Evolutionary conservation across 2,329 filamentous ascomycete species (phyloP), one percentile per base, ranked within the genome.

Genomic region (Stylonectria norvegica): DNA sequence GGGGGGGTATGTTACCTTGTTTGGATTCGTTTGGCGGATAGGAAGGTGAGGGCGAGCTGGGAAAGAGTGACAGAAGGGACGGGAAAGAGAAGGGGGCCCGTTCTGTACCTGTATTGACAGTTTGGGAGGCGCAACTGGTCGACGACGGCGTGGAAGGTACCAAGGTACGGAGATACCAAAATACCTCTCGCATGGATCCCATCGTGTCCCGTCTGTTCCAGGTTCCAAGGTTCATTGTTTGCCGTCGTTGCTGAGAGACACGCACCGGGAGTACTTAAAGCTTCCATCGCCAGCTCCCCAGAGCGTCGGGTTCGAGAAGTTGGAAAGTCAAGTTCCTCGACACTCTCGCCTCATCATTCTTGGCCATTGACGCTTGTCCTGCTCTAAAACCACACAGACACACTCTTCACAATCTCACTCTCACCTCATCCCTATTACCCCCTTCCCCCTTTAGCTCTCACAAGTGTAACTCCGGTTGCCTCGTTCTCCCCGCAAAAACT

Each of bases 251-350:
- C 49, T 53, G 47, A 38, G 34, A 53, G 48, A 48, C 49, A 55
- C 48, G 45, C 25, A 23, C 17, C 40, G 38, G 31, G 43, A 56
- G 45, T 57, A 57, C 50, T 55, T 56, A 56, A 57, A 47, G 54
- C 54, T 56, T 57, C 54, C 52, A 51, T 55, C 49, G 54, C 54
- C 54, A 53, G 50, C 11, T 46, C 45, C 43, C 29, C 36, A 43
- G 38, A 12, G 23, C n/a, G 10, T 40, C 18, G 42, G 36, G 30
- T 32, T 41, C 20, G 38, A 53, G 29, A 49, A 42, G 36, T 50
- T 46, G 50, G 39, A 47, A 45, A 42, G 42, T 47, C 38, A 56
- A 53, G 50, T 47, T 44, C 46, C 40, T 55, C 35, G 45, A 52
- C 48, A 36, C 27, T 36, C 40, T n/a, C n/a, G n/a, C n/a, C n/a